These are phyloP conservation scores for Rutidosis leptorrhynchoides DNA, from an alignment of 129 eudicot species.

Conservation along the genomic window DNA sequence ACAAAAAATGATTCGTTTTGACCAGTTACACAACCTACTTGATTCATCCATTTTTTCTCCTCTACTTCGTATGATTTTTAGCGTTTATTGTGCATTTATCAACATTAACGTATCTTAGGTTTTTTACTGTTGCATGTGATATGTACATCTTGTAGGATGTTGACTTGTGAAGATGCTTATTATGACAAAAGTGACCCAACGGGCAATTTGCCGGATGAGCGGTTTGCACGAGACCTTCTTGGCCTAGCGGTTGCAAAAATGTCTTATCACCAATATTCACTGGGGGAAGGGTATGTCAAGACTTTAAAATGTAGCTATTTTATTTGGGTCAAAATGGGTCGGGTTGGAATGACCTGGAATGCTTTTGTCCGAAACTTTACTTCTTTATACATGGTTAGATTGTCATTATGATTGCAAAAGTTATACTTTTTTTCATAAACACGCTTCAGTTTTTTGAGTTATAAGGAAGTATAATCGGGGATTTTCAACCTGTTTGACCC, in stretches of 20 bases:
- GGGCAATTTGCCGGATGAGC: conserved; percentile 36
- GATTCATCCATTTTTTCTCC: too few relatives aligned
- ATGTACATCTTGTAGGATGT: conserved; percentile 55
- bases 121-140: too few relatives aligned
- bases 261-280: conserved; percentile 71
- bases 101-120: too few relatives aligned
- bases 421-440: too few relatives aligned
- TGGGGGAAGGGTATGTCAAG: conserved; percentile 89
- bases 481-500: neutral
- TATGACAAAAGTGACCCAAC: conserved; percentile 46
- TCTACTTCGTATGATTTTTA: too few relatives aligned
- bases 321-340: neutral
- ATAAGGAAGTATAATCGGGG: neutral
- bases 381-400: neutral
- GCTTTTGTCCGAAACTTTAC: neutral
- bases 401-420: too few relatives aligned
- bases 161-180: conserved; percentile 92
- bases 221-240: conserved; percentile 56
- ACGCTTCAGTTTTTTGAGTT: neutral
- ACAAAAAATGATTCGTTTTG: too few relatives aligned
- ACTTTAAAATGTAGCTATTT: neutral
- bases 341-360: neutral
- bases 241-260: conserved; percentile 84
- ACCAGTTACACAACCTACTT: too few relatives aligned
- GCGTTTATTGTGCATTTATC: too few relatives aligned